Conservation (phyloP, 305 asterid genomes). For the Vinca major region DNA sequence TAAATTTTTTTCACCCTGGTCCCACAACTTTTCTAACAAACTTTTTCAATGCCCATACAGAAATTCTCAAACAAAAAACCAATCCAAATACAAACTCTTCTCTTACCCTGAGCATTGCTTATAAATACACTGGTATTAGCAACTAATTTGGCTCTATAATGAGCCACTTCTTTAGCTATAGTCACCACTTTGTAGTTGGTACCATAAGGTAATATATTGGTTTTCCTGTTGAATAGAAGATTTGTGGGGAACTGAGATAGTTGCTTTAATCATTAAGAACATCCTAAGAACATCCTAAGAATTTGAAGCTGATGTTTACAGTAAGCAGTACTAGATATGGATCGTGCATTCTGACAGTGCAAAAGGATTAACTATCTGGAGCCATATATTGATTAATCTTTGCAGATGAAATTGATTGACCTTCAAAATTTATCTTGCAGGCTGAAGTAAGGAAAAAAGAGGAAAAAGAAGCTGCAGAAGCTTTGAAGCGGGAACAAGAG, state of each 20-base stretch:
- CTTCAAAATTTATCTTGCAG: slow-evolving; percentile 36
- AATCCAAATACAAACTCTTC: background rate
- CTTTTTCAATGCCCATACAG: too few species aligned
- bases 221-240: background rate
- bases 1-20: too few species aligned
- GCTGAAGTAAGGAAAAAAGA: slow-evolving; percentile 93
- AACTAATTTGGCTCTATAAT: too few species aligned
- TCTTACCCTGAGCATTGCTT: background rate
- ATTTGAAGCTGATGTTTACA: background rate
- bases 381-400: slow-evolving; percentile 4
- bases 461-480: slow-evolving; percentile 99
- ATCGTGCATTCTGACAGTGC: background rate
- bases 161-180: background rate
- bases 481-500: slow-evolving; percentile 96
- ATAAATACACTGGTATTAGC: background rate
- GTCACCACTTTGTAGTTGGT: background rate
- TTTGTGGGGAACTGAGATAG: background rate
- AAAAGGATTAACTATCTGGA: slow-evolving; percentile 2
- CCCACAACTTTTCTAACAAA: too few species aligned
- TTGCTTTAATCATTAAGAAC: background rate
- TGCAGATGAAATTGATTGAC: slow-evolving; percentile 9
- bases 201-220: background rate
- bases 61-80: slow-evolving; percentile 17
- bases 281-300: background rate
- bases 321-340: background rate